Conservation (phyloP, 2,329 filamentous ascomycete genomes). For the Pseudogymnoascus sp. region DNA sequence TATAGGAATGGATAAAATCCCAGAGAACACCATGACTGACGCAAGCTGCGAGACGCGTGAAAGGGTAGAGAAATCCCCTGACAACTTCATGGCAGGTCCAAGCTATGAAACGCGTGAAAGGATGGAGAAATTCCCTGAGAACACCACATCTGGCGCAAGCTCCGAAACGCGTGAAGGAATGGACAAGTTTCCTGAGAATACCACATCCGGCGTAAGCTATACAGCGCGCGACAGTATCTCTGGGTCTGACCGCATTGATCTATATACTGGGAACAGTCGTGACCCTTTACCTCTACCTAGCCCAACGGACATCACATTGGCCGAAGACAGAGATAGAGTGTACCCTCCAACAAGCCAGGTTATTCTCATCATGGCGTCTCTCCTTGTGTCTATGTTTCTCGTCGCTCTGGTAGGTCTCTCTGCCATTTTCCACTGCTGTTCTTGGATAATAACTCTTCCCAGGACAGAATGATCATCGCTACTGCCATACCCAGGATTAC, state of each 20-base stretch:
- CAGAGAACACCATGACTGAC: neutral
- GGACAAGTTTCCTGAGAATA: neutral
- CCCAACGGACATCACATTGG: neutral
- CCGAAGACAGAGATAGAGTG: neutral
- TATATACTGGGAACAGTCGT: neutral
- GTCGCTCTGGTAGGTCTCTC: conserved; percentile 27
- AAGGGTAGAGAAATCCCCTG: neutral
- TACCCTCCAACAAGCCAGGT: neutral
- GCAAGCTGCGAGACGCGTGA: neutral
- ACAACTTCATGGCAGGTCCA: neutral
- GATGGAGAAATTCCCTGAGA: neutral
- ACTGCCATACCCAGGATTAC: conserved; percentile 18
- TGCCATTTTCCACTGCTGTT: neutral
- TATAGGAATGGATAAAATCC: neutral
- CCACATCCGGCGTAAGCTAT: neutral
- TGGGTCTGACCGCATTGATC: neutral
- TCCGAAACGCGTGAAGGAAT: neutral
- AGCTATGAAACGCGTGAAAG: neutral
- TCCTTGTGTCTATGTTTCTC: conserved; percentile 37
- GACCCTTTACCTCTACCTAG: neutral
- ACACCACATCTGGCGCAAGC: neutral
- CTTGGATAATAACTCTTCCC: neutral
- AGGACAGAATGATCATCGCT: conserved; percentile 24
- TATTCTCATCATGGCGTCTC: conserved; percentile 31
- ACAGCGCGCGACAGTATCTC: neutral